Base-by-base conservation (phyloP, 805 yeast species). In the Kodamaea kaohsiungensis region DNA sequence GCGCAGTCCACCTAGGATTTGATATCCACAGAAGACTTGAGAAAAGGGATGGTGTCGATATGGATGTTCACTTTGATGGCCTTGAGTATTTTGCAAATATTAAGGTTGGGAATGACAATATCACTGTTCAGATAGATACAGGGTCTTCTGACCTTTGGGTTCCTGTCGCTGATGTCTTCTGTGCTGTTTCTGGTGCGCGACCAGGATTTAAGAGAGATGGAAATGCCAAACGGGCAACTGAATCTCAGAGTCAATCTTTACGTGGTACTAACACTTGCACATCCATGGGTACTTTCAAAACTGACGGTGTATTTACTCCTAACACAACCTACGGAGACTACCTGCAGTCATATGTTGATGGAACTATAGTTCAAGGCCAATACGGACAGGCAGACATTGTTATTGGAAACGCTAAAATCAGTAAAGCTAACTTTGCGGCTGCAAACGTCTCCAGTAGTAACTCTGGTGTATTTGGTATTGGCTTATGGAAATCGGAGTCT, bases 251-350 rank as follows among this genome's bases (percentile, higher is more conserved):
- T 30, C 2, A 8, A 5, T 3, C 2, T 5, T 30, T 12, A 8
- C 10, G 10, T 2, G 19, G 19, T 15, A 10, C 42, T 17, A 16
- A 38, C 19, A 8, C 42, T 15, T 38, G 42, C 15, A 38, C 42
- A 8, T 8, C 12, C 13, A 7, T 13, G 9, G 86, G 86, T 5
- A 77, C 84, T 1, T 81, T 80, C 62, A 73, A 77, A 59, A 70
- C 78, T 5, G 61, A 59, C 7, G 49, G 57, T 2, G 80, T 84
- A 0, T 56, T 61, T 22, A 51, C 80, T 1, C 81, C 75, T 66
- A 57, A 62, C 5, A 52, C 60, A 18, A 82, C 82, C 15, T 4
- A 17, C 9, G 7, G 19, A 2, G 9, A 7, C 6, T 38, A 38
- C 42, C 15, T 10, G 13, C n/a, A n/a, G 19, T 6, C 9, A 7